Evolutionary conservation across 1,284 basidiomycete genomes (phyloP), one percentile per base, ranked within the genome.

Genomic region (Sporisorium scitamineum): DNA sequence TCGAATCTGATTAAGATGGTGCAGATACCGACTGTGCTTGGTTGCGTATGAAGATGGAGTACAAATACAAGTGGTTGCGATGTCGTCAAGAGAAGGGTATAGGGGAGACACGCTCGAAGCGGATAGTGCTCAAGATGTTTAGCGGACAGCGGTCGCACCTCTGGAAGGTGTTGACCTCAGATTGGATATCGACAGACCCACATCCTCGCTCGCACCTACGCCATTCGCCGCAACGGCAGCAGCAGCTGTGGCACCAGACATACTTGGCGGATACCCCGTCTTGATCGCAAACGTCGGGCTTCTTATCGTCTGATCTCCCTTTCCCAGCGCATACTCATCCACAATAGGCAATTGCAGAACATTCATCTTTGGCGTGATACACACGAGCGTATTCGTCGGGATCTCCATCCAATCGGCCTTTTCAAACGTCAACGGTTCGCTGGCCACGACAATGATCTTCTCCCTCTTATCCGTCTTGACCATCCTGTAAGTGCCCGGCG

Each of bases 391-490:
- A 85, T 97, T 97, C 11, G 74, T 96, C 89, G 91, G 92, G 80
- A 97, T 94, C 86, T 97, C 94, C 93, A 96, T 95, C 93, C 93
- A 94, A 84, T 94, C 93, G 51, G 93, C 93, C 88, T 94, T 90
- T 86, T 98, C 95, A 63, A 84, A 84, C 11, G 82, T 84, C 51
- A 84, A 54, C 1, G 82, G 82, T 53, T 84, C 82, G 51, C 76
- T 79, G 0, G 82, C 81, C 2, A 96, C 91, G 91, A 97, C 92
- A 81, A 96, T 94, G 80, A 97, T 85, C 41, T 81, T 94, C 84
- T 95, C 94, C 67, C 96, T 89, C 87, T 97, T 97, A 87, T 98
- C 96, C 41, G 91, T 91, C 86, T 98, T 99, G 22, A 92, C 92
- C 84, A 83, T 83, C 26, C 81, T 62, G 45, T 82, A 83, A 6